Evolutionary conservation across 1,284 basidiomycete species (phyloP).

Genomic region (Taiwanofungus camphoratus): DNA sequence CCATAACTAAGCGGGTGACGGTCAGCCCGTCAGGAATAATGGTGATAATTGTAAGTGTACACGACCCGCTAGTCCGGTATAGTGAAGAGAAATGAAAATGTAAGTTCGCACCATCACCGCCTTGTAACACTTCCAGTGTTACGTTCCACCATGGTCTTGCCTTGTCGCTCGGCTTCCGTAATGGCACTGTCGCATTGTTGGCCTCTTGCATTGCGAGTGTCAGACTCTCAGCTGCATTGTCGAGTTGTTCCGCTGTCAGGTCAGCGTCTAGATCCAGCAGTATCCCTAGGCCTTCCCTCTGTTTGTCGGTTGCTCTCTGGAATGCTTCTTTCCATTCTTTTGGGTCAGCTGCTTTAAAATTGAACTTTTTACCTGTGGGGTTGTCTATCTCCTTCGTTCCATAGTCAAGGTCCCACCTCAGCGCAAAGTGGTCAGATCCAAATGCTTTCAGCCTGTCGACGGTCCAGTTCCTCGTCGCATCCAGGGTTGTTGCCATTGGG

Average conservation of each 20-base stretch:
- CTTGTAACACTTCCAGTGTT: not conserved
- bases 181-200: not conserved
- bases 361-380: conserved; percentile 5
- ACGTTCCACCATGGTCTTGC: conserved; percentile 5
- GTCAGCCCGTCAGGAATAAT: too few relatives aligned
- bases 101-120: too few relatives aligned
- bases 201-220: conserved; percentile 4
- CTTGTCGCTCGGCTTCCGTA: conserved; percentile 1
- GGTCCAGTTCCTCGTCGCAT: conserved; percentile 1
- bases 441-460: not conserved
- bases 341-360: conserved; percentile 7
- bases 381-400: conserved; percentile 4
- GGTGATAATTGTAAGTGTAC: too few relatives aligned
- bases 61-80: too few relatives aligned
- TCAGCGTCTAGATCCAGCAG: not conserved
- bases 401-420: conserved; percentile 7
- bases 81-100: too few relatives aligned
- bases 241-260: conserved; percentile 1
- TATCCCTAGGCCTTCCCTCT: not conserved
- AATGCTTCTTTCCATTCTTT: conserved; percentile 6
- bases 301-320: not conserved
- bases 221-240: not conserved
- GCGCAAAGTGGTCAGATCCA: conserved; percentile 9
- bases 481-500: not conserved
- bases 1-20: too few relatives aligned